Percentiles rank a stretch among this genome's conserved stretches.
phyloP scores from a whole-genome alignment of 768 basidiomycete species.

The Rhodotorula toruloides region DNA sequence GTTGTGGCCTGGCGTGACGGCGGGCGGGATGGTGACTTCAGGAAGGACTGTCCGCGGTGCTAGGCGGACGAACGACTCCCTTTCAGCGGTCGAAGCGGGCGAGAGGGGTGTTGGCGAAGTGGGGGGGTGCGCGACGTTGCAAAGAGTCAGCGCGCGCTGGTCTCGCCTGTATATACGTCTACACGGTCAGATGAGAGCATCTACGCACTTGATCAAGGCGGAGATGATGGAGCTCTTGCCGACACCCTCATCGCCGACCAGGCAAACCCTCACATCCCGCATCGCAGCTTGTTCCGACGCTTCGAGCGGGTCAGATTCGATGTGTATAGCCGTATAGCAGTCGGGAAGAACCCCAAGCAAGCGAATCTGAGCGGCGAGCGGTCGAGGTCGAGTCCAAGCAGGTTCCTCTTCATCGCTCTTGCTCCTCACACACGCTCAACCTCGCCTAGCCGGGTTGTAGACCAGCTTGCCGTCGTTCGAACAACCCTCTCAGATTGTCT shows the following conservation, averaged over 20 bases:
- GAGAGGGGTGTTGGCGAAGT: background rate
- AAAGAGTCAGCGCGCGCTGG: background rate
- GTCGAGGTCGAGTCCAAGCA: too few relatives aligned
- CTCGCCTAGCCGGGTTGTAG: too few relatives aligned
- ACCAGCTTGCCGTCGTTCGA: too few relatives aligned
- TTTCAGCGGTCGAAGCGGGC: background rate
- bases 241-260: constrained; percentile 94
- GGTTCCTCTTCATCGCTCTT: too few relatives aligned
- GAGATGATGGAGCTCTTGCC: constrained; percentile 98
- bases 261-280: constrained; percentile 85
- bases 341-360: too few relatives aligned
- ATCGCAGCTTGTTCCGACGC: background rate
- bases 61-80: constrained; percentile 31
- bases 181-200: background rate
- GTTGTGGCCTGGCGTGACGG: constrained; percentile 85
- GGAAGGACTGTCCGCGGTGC: constrained; percentile 66
- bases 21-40: constrained; percentile 95
- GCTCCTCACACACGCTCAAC: too few relatives aligned
- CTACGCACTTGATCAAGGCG: constrained; percentile 76
- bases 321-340: background rate
- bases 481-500: too few relatives aligned
- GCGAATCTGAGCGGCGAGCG: too few relatives aligned
- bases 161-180: background rate
- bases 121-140: background rate
- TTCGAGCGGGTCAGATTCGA: background rate